A percentile compares a stretch with the other conserved stretches of the same genome.
phyloP scores from a whole-genome alignment of 1,284 basidiomycete genomes.

The Boletus calvinii region DNA sequence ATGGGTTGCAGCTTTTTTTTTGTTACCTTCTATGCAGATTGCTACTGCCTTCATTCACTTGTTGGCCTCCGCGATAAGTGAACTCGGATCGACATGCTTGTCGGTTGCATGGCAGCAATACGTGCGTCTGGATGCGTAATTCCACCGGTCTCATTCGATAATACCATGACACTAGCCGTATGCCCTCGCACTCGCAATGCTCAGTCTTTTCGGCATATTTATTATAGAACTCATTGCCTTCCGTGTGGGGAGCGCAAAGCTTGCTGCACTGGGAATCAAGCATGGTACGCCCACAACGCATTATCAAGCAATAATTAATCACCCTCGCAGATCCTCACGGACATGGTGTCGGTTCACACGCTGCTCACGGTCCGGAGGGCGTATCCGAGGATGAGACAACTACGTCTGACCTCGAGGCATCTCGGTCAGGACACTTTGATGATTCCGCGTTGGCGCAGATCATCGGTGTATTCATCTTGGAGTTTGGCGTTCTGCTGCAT shows the following conservation, averaged over 20 bases:
- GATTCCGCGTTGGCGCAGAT: constrained; percentile 69
- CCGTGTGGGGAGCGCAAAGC: constrained; percentile 70
- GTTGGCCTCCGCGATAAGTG: constrained; percentile 72
- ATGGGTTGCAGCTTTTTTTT: constrained; percentile 7
- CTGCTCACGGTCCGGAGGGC: constrained; percentile 67
- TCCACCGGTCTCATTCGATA: constrained; percentile 3
- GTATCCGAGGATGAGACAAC: constrained; percentile 16
- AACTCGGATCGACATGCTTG: constrained; percentile 74
- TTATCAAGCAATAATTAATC: not conserved
- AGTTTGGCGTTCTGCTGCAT: constrained; percentile 92
- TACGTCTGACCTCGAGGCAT: constrained; percentile 22
- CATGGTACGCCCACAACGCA: constrained; percentile 45
- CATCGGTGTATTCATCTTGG: constrained; percentile 83
- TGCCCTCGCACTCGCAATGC: constrained; percentile 75
- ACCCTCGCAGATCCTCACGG: constrained; percentile 56
- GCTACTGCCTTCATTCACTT: constrained; percentile 92
- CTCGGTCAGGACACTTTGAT: constrained; percentile 24
- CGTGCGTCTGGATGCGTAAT: constrained; percentile 43
- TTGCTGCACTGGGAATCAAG: constrained; percentile 50
- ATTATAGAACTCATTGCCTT: constrained; percentile 84
- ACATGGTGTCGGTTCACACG: constrained; percentile 63
- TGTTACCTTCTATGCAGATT: constrained; percentile 50
- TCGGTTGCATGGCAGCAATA: constrained; percentile 69
- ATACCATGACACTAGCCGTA: constrained; percentile 56
- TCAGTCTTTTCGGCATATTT: constrained; percentile 83